A percentile compares a stretch with the other conserved stretches of the same genome.
Conservation (phyloP, 2,329 filamentous ascomycete species). For the Colletotrichum costaricense region DNA sequence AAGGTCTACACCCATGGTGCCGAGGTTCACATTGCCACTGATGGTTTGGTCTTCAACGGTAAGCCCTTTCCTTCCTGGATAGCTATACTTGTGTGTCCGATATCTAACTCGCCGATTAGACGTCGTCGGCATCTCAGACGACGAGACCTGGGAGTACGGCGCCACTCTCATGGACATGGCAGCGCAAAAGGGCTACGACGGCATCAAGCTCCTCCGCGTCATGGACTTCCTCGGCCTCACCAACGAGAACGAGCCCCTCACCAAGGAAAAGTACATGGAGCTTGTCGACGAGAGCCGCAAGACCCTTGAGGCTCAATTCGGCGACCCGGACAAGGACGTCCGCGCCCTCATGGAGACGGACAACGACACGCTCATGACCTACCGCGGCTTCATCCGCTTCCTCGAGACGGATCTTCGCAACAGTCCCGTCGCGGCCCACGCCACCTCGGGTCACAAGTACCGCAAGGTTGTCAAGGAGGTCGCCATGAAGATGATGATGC, state of each 20-base stretch:
- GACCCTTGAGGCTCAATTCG: conserved; percentile 31
- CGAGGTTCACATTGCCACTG: conserved; percentile 53
- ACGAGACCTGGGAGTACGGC: conserved; percentile 53
- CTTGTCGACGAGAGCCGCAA: conserved; percentile 25
- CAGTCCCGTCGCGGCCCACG: conserved; percentile 28
- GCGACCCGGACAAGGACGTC: conserved; percentile 29
- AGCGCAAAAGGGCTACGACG: conserved; percentile 42
- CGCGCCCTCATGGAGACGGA: conserved; percentile 36
- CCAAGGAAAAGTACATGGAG: conserved; percentile 30
- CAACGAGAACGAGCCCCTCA: conserved; percentile 30
- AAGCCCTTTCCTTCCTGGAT: background rate
- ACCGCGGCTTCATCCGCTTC: conserved; percentile 38
- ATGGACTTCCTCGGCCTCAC: conserved; percentile 46
- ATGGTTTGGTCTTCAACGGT: conserved; percentile 51
- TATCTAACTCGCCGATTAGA: conserved; percentile 44
- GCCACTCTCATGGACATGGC: conserved; percentile 49
- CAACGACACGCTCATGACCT: conserved; percentile 37
- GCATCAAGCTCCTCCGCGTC: conserved; percentile 50
- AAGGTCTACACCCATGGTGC: conserved; percentile 52
- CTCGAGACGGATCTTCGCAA: conserved; percentile 32
- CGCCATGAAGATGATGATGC: conserved; percentile 37
- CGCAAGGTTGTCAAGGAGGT: conserved; percentile 36
- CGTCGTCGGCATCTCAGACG: conserved; percentile 53
- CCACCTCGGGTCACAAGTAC: conserved; percentile 35
- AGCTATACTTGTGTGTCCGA: accelerated